A percentile compares a stretch with the other conserved stretches of the same genome.
Conservation (phyloP, 192 early-diverging fungal species). For the Dispira parvispora region DNA sequence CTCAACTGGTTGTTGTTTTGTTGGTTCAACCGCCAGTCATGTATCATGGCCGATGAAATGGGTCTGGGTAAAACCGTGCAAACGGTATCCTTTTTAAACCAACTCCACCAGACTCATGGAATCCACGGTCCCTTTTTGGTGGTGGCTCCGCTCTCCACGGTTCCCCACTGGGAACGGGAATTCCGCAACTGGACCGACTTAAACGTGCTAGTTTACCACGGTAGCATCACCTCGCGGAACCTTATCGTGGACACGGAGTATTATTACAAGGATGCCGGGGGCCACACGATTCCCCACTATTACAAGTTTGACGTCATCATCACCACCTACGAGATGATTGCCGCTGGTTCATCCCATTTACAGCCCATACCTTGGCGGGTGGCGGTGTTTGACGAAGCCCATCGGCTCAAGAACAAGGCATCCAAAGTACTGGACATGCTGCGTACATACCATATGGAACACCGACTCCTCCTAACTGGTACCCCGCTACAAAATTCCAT, state of each 20-base stretch:
- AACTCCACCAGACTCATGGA: constrained; percentile 39
- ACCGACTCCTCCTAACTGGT: constrained; percentile 62
- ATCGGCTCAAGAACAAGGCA: constrained; percentile 66
- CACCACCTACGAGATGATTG: constrained; percentile 27
- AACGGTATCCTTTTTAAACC: constrained; percentile 46
- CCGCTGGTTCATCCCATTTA: constrained; percentile 42
- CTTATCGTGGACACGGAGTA: constrained; percentile 71
- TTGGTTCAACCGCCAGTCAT: constrained; percentile 73
- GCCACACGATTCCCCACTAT: constrained; percentile 24
- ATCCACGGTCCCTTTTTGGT: constrained; percentile 49
- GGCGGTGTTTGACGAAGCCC: constrained; percentile 70
- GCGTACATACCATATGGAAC: constrained; percentile 57
- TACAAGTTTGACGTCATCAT: constrained; percentile 46
- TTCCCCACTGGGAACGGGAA: constrained; percentile 66
- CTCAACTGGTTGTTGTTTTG: constrained; percentile 75
- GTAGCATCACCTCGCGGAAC: constrained; percentile 44
- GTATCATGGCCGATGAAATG: constrained; percentile 53
- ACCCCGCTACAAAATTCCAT: constrained; percentile 72
- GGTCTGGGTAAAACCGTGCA: constrained; percentile 49
- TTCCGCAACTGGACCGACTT: constrained; percentile 47
- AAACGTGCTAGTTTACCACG: constrained; percentile 59
- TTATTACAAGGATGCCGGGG: constrained; percentile 39
- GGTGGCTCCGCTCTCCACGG: constrained; percentile 58
- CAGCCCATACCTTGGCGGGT: constrained; percentile 49
- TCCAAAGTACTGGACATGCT: constrained; percentile 65